Evolutionary conservation across 2,329 filamentous ascomycete species (phyloP).

Genomic region (Samsoniella hepiali): DNA sequence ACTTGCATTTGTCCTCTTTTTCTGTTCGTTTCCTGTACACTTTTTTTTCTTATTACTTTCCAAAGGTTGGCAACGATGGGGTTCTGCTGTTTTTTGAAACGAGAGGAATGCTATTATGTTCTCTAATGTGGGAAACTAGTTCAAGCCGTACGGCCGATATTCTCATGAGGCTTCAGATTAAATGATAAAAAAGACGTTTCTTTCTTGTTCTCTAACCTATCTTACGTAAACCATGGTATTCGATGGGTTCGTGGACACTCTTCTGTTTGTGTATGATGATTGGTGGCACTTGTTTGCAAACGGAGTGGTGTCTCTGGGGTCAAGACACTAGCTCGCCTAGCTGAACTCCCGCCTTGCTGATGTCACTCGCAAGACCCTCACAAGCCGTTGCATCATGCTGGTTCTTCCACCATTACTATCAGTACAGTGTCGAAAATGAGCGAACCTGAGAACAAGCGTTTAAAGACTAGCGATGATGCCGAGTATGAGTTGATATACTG

Average conservation of each 20-base stretch:
- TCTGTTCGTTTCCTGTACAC: constrained; percentile 12
- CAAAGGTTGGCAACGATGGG: neutral
- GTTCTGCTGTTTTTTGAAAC: neutral
- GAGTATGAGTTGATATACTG: constrained; percentile 69
- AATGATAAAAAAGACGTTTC: constrained; percentile 9
- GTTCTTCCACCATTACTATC: too few relatives aligned
- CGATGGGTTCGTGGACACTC: too few relatives aligned
- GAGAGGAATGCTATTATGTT: neutral
- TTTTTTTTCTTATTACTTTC: constrained; percentile 1
- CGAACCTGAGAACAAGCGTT: constrained; percentile 27
- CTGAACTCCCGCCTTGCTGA: too few relatives aligned
- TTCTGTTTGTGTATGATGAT: neutral
- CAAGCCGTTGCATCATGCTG: too few relatives aligned
- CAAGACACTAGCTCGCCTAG: too few relatives aligned
- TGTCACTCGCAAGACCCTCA: too few relatives aligned
- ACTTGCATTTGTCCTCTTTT: neutral
- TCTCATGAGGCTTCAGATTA: constrained; percentile 9
- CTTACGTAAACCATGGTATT: neutral
- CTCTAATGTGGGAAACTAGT: neutral
- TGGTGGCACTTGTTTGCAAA: neutral
- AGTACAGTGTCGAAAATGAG: constrained; percentile 21
- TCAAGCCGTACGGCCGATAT: neutral
- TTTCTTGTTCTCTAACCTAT: neutral
- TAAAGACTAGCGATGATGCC: constrained; percentile 39
- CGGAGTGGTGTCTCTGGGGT: too few relatives aligned